Evolutionary conservation across 306 rosid genomes (phyloP), one percentile per base, ranked within the genome.

Genomic region (Rubus idaeus): DNA sequence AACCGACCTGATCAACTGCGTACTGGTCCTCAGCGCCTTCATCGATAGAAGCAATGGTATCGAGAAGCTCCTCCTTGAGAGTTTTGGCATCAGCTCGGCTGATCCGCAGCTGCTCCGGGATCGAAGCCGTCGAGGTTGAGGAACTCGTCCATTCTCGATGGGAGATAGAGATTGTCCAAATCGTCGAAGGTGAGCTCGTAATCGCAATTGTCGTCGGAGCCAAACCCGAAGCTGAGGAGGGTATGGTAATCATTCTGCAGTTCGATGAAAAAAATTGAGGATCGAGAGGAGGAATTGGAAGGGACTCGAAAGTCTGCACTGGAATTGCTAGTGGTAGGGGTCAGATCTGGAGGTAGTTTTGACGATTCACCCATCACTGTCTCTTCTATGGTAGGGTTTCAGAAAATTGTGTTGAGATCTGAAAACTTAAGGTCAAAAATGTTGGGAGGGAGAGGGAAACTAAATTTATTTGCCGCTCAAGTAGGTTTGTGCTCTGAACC

Each of bases 21-120:
- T 80, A 82, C 82, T 90, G 97, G 52, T 94, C 98, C 70, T 87
- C 91, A 23, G 98, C 96, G 3, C 98, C 98, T 52, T 94, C 87
- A 86, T 94, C 97, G 44, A 94, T 91, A 0, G 86, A 76, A 7
- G 84, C 85, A 87, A 94, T 88, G 78, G 92, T 92, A 14, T 83
- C 83, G 23, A 94, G 91, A 77, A 94, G 96, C 79, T 94, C 90
- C 65, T 94, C 86, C 81, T 91, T 94, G 68, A 94, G 78, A 73
- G 78, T 49, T 12, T 77, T 21, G 14, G 58, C 49, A 55, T 62
- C 80, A 5, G 50, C 64, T 61, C 3, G 46, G 7, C n/a, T 42
- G 35, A 52, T 64, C 68, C 56, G 5, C 14, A 26, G 30, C 30
- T 26, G 30, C 30, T 26, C 30, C 30, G 3, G 78, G 72, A 84